Evolutionary conservation across 2,329 filamentous ascomycete genomes (phyloP), one percentile per base, ranked within the genome.

Genomic region (Capronia epimyces): DNA sequence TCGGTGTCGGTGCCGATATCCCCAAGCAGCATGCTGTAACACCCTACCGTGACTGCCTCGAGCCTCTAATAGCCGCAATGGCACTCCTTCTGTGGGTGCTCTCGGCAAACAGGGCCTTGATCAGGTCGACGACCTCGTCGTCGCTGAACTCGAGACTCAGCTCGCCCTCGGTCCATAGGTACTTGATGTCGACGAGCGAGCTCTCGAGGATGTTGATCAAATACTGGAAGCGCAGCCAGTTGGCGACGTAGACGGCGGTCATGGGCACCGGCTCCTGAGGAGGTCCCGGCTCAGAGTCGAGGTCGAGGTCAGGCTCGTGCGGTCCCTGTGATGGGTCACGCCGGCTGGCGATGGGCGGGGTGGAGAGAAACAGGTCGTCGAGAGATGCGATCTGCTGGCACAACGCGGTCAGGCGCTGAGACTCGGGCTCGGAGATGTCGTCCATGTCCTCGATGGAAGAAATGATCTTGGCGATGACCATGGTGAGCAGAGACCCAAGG

Each of bases 211-310:
- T 82, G 58, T 83, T 81, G 36, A 75, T 69, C 46, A 84, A 63
- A 59, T 83, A 84, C 62, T 82, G 80, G 62, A 84, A 83, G 53
- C 80, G 80, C 55, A 84, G 70, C 81, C 81, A 84, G 56, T 77
- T 78, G 3, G 76, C 74, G 41, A 79, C 78, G 56, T 84, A 84
- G 8, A 83, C 71, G 20, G 78, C 77, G 3, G 78, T 80, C 69
- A 81, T 77, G n/a, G 71, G 69, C 22, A 75, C 65, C 5, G 65
- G 56, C 4, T 58, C 60, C n/a, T n/a, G n/a, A n/a, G n/a, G n/a
- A 18, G 63, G 60, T 10, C 66, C 62, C 2, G 55, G 32, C 1
- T n/a, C 29, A 32, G 29, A 63, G 63, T 15, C 24, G 13, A 15
- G 24, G 20, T 25, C 41, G 32, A n/a, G 31, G 15, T 12, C 15